phyloP scores from a whole-genome alignment of 139 green algal genomes.

The Coelastrella sp. region DNA sequence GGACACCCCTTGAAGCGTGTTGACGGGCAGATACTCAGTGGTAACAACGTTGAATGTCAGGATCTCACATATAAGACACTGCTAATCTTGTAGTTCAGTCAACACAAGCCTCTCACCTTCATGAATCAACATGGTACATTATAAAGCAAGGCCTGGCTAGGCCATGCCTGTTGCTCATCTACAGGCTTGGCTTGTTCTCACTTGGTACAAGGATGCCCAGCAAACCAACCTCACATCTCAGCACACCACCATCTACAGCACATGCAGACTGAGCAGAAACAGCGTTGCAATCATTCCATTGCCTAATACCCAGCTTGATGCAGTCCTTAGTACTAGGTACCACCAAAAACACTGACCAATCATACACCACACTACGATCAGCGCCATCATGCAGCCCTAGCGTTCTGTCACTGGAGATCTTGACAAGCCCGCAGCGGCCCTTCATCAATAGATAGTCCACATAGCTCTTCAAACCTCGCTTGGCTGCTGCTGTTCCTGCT shows the following conservation, averaged over 20 bases:
- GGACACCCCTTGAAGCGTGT: too few relatives aligned
- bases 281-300: background rate
- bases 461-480: background rate
- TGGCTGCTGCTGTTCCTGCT: background rate
- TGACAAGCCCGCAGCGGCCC: background rate
- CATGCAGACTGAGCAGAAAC: background rate
- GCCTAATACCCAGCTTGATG: background rate
- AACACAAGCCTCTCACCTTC: too few relatives aligned
- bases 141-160: too few relatives aligned
- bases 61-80: too few relatives aligned
- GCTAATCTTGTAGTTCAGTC: too few relatives aligned
- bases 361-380: background rate
- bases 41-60: too few relatives aligned
- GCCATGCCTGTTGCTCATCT: too few relatives aligned
- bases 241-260: background rate
- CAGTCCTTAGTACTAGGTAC: background rate
- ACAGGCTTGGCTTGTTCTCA: too few relatives aligned
- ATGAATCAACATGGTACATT: too few relatives aligned
- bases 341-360: background rate
- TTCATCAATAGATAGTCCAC: background rate
- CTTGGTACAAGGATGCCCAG: too few relatives aligned
- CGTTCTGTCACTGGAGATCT: background rate
- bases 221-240: too few relatives aligned
- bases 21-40: too few relatives aligned
- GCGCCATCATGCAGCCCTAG: background rate